Base-by-base conservation (phyloP, 805 yeast species). In the Lipomyces anomalus region DNA sequence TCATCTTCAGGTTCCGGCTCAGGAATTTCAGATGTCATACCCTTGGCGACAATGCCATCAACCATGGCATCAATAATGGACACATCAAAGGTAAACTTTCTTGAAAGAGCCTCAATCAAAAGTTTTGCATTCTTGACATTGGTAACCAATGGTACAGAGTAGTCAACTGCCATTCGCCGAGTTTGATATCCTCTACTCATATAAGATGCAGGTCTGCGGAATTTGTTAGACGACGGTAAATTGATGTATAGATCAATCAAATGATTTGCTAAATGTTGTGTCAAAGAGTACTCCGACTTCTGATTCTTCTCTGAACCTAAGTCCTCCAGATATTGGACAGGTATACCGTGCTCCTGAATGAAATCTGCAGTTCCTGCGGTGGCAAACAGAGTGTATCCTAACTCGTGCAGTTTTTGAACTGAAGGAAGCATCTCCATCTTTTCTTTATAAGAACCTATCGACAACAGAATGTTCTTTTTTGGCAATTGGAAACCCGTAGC, bases 91-190 rank as follows among this genome's bases (percentile, higher is more conserved):
- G 42, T 43, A 50, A 56, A 57, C 24, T 35, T 42, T 71, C 92
- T 75, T 33, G 90, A 75, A 55, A 88, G 67, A n/a, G 99, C 97
- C 71, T 92, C 97, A 56, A 92, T 81, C 68, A 92, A 74, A 57
- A 92, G 73, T 70, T 92, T 92, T 52, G 99, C 99, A 74, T 89
- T 82, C 71, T 92, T 92, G 57, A 92, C 97, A 64, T 92, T 92
- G 55, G 99, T 92, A 41, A 92, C 95, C 66, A 92, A 75, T 42
- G 99, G 99, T 64, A 92, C 88, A 42, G 97, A 89, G 67, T 85
- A 94, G 70, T 92, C 99, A 56, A 92, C 97, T 57, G 99, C 98
- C 97, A 92, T 85, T 75, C 99, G 92, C 76, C 99, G 94, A 38
- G 97, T 86, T 68, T 79, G 81, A 76, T 92, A 92, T 66, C 99